Percentiles rank a stretch among this genome's conserved stretches.
Evolutionary conservation across 495 filamentous ascomycete genomes (phyloP).

Genomic region (Annulohypoxylon stygium): DNA sequence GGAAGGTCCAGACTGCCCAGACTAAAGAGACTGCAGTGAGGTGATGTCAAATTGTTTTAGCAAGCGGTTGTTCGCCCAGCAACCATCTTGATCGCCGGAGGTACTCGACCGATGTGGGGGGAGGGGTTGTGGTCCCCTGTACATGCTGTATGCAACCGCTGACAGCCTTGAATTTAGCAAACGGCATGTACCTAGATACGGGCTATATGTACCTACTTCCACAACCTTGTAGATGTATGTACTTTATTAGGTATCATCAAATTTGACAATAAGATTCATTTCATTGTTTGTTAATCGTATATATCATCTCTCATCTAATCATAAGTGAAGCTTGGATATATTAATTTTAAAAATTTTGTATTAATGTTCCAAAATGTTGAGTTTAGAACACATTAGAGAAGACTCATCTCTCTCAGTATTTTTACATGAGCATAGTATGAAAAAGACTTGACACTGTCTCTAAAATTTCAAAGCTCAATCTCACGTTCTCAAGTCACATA

Average conservation of each 20-base stretch:
- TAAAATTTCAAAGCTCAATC: conserved; percentile 27
- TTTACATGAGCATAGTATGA: conserved; percentile 15
- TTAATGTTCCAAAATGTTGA: neutral
- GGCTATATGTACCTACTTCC: neutral
- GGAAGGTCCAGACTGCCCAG: neutral
- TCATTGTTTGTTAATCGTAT: neutral
- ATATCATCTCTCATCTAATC: neutral
- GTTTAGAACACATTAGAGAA: neutral
- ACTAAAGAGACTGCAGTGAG: conserved; percentile 11
- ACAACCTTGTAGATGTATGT: neutral
- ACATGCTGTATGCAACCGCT: neutral
- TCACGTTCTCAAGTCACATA: conserved; percentile 7
- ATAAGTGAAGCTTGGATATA: neutral
- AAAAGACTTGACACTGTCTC: conserved; percentile 21
- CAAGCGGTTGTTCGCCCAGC: conserved; percentile 50
- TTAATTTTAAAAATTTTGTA: neutral
- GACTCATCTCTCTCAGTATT: neutral
- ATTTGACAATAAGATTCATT: neutral
- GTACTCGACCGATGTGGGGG: conserved; percentile 37
- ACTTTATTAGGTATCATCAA: neutral
- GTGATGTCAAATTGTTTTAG: conserved; percentile 44
- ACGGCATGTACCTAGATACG: neutral
- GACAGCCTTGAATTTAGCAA: neutral
- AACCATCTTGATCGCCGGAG: conserved; percentile 34
- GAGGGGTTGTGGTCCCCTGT: conserved; percentile 29